phyloP scores from a whole-genome alignment of 495 filamentous ascomycete species.

The Penicilliopsis zonata region DNA sequence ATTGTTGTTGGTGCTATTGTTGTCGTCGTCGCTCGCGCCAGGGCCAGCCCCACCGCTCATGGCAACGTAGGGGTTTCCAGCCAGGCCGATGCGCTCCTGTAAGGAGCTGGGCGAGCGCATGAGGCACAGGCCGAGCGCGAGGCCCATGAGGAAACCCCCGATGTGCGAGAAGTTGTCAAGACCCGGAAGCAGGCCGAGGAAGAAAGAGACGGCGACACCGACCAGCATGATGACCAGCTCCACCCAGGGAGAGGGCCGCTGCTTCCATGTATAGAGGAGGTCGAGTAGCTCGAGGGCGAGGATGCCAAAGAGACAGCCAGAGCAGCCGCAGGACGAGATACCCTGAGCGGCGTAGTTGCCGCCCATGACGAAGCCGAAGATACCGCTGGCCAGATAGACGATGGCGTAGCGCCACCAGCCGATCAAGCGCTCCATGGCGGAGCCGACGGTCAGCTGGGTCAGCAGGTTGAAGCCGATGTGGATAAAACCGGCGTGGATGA shows the following conservation, averaged over 20 bases:
- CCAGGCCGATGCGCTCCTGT: constrained; percentile 56
- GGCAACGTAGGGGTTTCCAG: constrained; percentile 54
- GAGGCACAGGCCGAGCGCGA: constrained; percentile 74
- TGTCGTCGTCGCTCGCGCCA: constrained; percentile 8
- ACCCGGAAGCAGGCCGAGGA: constrained; percentile 81
- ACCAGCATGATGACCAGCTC: constrained; percentile 77
- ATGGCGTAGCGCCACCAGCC: constrained; percentile 75
- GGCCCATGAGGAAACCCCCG: constrained; percentile 87
- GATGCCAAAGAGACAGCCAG: constrained; percentile 81
- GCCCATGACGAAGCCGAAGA: constrained; percentile 92
- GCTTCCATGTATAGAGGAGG: constrained; percentile 80
- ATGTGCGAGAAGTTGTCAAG: constrained; percentile 97
- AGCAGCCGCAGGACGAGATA: constrained; percentile 76
- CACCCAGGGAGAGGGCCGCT: constrained; percentile 58
- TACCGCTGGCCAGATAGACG: constrained; percentile 82
- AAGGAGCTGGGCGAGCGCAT: constrained; percentile 78
- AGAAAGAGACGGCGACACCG: constrained; percentile 80
- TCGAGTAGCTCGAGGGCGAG: constrained; percentile 82
- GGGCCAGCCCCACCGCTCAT: constrained; percentile 33
- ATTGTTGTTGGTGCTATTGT: no score
- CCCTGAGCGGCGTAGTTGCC: constrained; percentile 79
- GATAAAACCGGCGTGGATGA: constrained; percentile 83
- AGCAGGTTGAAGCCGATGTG: constrained; percentile 95
- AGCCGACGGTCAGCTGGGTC: constrained; percentile 73
- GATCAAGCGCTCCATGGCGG: constrained; percentile 82